A percentile compares a stretch with the other conserved stretches of the same genome.
Evolutionary conservation across 176 grass and related monocot species (phyloP).

Genomic region (Bolboschoenus planiculmis): DNA sequence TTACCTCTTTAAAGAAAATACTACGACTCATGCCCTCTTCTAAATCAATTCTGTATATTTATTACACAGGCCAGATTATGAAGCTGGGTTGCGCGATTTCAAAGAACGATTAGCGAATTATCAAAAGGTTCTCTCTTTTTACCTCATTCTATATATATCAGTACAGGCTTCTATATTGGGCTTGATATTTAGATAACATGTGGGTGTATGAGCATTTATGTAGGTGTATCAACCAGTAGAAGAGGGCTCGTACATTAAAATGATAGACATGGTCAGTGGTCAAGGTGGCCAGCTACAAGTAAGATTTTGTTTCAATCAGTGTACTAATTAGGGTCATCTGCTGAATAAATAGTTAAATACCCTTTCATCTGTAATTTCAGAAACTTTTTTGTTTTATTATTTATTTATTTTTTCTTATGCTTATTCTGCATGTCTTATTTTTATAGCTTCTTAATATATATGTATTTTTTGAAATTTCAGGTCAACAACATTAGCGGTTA

Average conservation of each 20-base stretch:
- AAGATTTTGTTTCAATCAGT: slow-evolving; percentile 16
- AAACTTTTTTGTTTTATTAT: neutral
- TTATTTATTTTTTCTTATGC: neutral
- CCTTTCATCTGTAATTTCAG: neutral
- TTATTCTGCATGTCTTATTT: neutral
- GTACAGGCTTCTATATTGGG: neutral
- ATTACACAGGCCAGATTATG: slow-evolving; percentile 71
- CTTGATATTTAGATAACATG: neutral
- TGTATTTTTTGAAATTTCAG: slow-evolving; percentile 35
- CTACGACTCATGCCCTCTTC: neutral
- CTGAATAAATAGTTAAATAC: neutral
- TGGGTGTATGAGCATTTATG: neutral
- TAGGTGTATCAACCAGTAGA: slow-evolving; percentile 85
- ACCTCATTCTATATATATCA: neutral
- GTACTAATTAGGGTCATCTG: neutral
- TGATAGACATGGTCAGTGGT: slow-evolving; percentile 97
- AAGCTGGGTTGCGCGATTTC: slow-evolving; percentile 82
- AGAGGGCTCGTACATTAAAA: slow-evolving; percentile 99
- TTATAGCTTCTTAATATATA: slow-evolving; percentile 2
- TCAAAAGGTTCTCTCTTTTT: slow-evolving; percentile 67
- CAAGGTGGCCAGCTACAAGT: slow-evolving; percentile 89
- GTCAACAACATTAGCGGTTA: slow-evolving; percentile 98
- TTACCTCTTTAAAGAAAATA: slow-evolving; percentile 4
- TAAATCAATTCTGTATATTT: slow-evolving; percentile 1
- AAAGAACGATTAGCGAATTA: slow-evolving; percentile 78